Evolutionary conservation across 257 asterid genomes (phyloP).

Genomic region (Misopates orontium): DNA sequence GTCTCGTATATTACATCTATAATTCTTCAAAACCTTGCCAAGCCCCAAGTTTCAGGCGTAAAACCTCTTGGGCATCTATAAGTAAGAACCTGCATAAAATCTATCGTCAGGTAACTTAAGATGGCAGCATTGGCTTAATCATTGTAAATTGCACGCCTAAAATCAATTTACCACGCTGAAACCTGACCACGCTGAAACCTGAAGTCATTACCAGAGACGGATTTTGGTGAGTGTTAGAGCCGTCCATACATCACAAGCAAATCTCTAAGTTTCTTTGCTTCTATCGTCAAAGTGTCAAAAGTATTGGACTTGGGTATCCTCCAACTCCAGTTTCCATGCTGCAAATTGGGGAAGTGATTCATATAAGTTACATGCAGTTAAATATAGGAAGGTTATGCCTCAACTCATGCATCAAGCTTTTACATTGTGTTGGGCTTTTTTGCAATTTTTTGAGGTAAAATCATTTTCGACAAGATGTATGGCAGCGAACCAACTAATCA

Average conservation of each 20-base stretch:
- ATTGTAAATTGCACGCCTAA: background rate
- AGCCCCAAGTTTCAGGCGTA: background rate
- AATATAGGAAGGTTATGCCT: background rate
- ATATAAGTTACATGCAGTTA: background rate
- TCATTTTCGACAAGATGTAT: background rate
- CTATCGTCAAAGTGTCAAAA: conserved; percentile 61
- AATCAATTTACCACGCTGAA: conserved; percentile 6
- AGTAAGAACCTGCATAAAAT: background rate
- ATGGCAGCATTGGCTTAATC: conserved; percentile 5
- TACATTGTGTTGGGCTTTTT: background rate
- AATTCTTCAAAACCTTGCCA: background rate
- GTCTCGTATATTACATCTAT: background rate
- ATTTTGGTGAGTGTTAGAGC: conserved; percentile 23
- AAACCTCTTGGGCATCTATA: background rate
- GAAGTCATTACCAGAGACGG: conserved; percentile 26
- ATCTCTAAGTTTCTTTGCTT: conserved; percentile 68
- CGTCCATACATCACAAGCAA: conserved; percentile 76
- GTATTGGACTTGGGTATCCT: conserved; percentile 68
- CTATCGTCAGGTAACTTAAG: background rate
- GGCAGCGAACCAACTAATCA: background rate
- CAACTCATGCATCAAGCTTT: background rate
- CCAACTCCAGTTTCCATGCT: conserved; percentile 99
- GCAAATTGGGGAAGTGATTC: conserved; percentile 27
- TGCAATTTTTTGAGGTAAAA: background rate
- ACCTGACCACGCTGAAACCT: background rate